Conservation (phyloP, 2,329 filamentous ascomycete species). For the Berkeleyomyces rouxiae region DNA sequence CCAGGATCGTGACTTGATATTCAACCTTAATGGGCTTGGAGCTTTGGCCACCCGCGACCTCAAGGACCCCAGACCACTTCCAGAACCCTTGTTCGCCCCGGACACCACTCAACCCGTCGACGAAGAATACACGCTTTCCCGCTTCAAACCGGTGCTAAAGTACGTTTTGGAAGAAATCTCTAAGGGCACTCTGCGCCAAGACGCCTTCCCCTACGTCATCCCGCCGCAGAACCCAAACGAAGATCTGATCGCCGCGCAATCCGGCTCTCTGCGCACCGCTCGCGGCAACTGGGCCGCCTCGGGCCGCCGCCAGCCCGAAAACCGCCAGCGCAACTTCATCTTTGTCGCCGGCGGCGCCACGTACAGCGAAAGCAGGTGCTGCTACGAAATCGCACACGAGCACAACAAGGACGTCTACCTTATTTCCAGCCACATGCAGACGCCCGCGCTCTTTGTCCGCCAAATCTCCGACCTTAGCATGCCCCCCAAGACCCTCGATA, state of each 20-base stretch:
- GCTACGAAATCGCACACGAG: constrained; percentile 66
- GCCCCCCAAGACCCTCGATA: constrained; percentile 57
- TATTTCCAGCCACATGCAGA: constrained; percentile 82
- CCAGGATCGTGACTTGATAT: constrained; percentile 54
- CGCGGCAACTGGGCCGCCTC: constrained; percentile 92
- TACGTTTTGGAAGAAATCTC: constrained; percentile 63
- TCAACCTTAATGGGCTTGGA: constrained; percentile 69
- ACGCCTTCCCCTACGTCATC: constrained; percentile 55
- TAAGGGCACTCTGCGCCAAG: constrained; percentile 48
- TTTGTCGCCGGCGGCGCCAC: constrained; percentile 94
- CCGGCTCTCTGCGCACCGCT: constrained; percentile 71
- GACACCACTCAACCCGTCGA: constrained; percentile 27
- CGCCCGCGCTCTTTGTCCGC: constrained; percentile 63
- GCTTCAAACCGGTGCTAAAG: constrained; percentile 70
- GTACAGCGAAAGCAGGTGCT: constrained; percentile 74
- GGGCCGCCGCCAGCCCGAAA: constrained; percentile 55
- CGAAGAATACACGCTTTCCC: constrained; percentile 73
- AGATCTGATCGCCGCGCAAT: constrained; percentile 36
- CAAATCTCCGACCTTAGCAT: constrained; percentile 67
- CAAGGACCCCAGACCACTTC: constrained; percentile 56
- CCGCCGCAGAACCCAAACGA: constrained; percentile 48
- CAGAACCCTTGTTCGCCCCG: constrained; percentile 51
- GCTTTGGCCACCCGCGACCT: constrained; percentile 50
- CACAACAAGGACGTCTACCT: constrained; percentile 73
- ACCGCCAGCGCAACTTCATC: constrained; percentile 76